Percentiles rank a stretch among this genome's conserved stretches.
Conservation (phyloP, 805 yeast species). For the Candida tallmaniae region DNA sequence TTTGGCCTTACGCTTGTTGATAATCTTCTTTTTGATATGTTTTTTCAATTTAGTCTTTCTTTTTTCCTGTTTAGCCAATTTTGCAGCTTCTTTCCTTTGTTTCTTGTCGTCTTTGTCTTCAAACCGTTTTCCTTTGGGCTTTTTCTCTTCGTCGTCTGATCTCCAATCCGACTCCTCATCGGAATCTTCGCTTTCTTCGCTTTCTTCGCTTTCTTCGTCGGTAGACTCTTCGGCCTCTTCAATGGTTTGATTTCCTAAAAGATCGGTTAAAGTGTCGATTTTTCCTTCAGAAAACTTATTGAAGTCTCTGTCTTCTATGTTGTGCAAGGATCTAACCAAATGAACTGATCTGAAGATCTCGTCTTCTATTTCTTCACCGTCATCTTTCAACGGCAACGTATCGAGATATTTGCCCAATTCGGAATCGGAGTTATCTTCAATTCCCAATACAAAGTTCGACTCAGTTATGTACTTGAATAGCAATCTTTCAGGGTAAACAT, state of each 20-base stretch:
- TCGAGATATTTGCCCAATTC: constrained; percentile 40
- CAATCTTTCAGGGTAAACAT: constrained; percentile 74
- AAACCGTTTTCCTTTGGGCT: constrained; percentile 62
- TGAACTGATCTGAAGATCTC: constrained; percentile 82
- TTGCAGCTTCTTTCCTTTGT: constrained; percentile 35
- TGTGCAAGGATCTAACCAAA: constrained; percentile 72
- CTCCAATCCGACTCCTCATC: constrained; percentile 33
- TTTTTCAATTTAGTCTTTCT: constrained; percentile 39
- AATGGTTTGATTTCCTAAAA: constrained; percentile 40
- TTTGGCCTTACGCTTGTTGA: constrained; percentile 63
- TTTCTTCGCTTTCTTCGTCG: constrained; percentile 26
- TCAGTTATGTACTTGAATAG: constrained; percentile 75
- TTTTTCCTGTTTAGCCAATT: constrained; percentile 26
- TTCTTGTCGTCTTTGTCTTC: constrained; percentile 49
- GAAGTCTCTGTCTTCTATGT: constrained; percentile 87
- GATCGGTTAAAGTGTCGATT: constrained; percentile 67
- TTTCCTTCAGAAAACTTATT: constrained; percentile 74
- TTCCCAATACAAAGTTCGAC: constrained; percentile 32
- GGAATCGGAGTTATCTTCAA: constrained; percentile 38
- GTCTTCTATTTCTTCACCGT: constrained; percentile 56
- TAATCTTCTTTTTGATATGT: constrained; percentile 25
- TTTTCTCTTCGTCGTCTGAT: constrained; percentile 16
- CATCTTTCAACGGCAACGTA: constrained; percentile 54
- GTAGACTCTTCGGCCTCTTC: constrained; percentile 12
- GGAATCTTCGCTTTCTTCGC: constrained; percentile 18